Evolutionary conservation across 441 rosid species (phyloP), one percentile per base, ranked within the genome.

Genomic region (Isatis lusitanica): DNA sequence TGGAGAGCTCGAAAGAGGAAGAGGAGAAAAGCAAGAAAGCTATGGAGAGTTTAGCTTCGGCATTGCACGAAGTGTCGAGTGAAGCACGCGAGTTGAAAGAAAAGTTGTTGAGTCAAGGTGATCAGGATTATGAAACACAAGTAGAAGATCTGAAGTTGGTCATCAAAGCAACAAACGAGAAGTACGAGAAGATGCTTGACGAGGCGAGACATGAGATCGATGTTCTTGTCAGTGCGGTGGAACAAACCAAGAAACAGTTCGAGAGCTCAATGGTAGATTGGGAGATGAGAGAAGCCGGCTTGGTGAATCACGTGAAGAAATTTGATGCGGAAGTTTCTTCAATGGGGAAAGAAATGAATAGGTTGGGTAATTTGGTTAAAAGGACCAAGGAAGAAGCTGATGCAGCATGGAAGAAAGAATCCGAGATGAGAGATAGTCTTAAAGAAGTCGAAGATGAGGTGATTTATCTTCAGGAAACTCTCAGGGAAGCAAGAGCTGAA

Each of bases 1-100:
- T 89, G 74, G 89, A 88, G 71, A 87, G 71, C 47, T 80, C 88
- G 9, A 86, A 81, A 79, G 88, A 88, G 13, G 96, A 94, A 82
- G 97, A 92, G 73, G 96, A 88, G 77, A 94, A 89, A 85, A 87
- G 91, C 87, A 88, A 92, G 86, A 86, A 88, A 83, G 97, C 93
- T 47, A 90, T 87, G 91, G 96, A 92, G 75, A 94, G 93, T 78
- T 86, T 94, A 78, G 91, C 98, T 70, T 87, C 92, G 13, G 93
- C 97, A 35, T 82, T 90, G 55, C 90, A 89, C 46, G 93, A 92
- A 86, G 93, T 88, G 52, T 88, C 94, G 15, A 83, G 84, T 30
- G 97, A 94, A 84, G 90, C 93, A 42, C 84, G 93, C 60, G 96
- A 88, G 70, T 78, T 89, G 17, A 90, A 89, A 84, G 96, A 90